phyloP scores from a whole-genome alignment of 768 basidiomycete species.

The Tephrocybe sp. region DNA sequence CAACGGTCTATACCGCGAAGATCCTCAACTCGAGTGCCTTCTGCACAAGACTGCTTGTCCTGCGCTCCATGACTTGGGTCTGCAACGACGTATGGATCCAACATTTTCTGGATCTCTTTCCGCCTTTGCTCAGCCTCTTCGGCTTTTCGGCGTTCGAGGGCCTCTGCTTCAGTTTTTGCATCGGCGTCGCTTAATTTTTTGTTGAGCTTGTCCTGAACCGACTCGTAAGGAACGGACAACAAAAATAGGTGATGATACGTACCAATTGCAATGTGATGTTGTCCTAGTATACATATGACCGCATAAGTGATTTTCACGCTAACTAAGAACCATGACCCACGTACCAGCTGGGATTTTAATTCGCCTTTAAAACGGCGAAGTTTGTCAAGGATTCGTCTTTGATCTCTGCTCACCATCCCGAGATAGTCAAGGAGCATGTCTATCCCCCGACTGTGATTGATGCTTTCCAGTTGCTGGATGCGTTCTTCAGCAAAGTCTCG shows the following conservation, averaged over 20 bases:
- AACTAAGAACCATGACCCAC: background rate
- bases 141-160: background rate
- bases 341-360: background rate
- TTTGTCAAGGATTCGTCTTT: background rate
- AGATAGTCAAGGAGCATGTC: conserved; percentile 5
- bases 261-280: no score
- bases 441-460: conserved; percentile 3
- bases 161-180: background rate
- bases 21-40: conserved; percentile 11
- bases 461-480: conserved; percentile 2
- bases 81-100: conserved; percentile 5
- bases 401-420: background rate
- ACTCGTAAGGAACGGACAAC: background rate
- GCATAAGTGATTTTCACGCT: no score
- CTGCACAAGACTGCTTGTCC: conserved; percentile 15
- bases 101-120: conserved; percentile 4
- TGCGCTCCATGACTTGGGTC: conserved; percentile 12
- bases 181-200: background rate
- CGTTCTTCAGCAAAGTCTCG: background rate
- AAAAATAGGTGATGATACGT: no score
- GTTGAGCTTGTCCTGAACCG: background rate
- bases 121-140: conserved; percentile 6
- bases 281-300: no score
- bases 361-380: background rate
- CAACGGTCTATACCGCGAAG: conserved; percentile 10